phyloP scores from a whole-genome alignment of 2,329 filamentous ascomycete genomes.

The Diplocarpon rosae region DNA sequence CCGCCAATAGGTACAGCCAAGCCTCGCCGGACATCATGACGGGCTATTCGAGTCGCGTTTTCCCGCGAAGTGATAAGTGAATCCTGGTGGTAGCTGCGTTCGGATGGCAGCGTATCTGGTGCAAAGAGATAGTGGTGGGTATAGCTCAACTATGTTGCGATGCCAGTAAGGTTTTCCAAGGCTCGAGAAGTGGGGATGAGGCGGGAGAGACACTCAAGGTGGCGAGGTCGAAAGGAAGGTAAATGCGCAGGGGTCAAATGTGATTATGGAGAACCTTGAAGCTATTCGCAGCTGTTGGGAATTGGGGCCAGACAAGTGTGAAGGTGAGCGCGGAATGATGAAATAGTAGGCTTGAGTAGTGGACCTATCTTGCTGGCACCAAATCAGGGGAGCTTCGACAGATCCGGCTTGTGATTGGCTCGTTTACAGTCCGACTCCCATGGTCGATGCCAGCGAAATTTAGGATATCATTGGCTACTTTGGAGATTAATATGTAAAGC shows the following conservation, averaged over 20 bases:
- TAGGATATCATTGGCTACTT: no score
- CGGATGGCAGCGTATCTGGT: no score
- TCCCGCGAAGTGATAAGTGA: conserved; percentile 1
- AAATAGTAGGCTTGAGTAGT: conserved; percentile 17
- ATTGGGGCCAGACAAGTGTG: conserved; percentile 4
- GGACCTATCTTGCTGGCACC: conserved; percentile 13
- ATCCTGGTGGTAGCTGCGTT: background rate
- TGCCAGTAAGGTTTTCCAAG: background rate
- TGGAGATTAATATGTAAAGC: no score
- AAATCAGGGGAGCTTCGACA: background rate
- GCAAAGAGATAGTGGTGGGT: no score
- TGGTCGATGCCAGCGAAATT: no score
- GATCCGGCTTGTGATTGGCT: conserved; percentile 7
- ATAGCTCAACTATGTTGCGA: background rate
- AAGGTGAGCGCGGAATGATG: conserved; percentile 13
- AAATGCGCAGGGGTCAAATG: background rate
- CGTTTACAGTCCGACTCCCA: conserved; percentile 7
- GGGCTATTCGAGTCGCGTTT: conserved; percentile 11
- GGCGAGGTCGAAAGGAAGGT: no score
- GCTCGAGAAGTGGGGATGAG: background rate
- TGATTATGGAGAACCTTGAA: background rate
- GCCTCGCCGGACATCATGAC: conserved; percentile 87
- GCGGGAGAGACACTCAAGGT: background rate
- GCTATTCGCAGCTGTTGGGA: conserved; percentile 11
- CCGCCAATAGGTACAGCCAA: conserved; percentile 95